These are phyloP conservation scores for Centaurea solstitialis DNA, from an alignment of 129 eudicot genomes.

Conservation along the genomic window DNA sequence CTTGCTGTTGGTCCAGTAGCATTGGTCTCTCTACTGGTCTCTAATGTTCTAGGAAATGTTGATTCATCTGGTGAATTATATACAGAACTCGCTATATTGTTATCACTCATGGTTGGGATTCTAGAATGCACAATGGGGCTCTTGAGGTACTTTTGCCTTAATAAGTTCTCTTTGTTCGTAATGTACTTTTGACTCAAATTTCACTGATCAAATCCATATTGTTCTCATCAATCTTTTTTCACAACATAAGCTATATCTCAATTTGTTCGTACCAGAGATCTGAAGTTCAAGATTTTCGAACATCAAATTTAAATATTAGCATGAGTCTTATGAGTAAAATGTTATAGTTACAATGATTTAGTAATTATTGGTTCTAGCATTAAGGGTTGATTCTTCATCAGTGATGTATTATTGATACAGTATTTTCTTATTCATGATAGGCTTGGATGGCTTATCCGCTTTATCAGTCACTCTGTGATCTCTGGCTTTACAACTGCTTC, in stretches of 20 bases:
- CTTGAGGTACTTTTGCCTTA: conserved; percentile 58
- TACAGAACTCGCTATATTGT: conserved; percentile 87
- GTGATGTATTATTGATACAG: not conserved
- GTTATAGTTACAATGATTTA: conserved; percentile 11
- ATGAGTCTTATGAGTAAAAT: not conserved
- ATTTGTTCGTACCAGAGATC: not conserved
- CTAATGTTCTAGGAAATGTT: conserved; percentile 70
- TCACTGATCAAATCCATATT: conserved; percentile 1
- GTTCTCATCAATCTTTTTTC: not conserved
- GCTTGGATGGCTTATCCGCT: conserved; percentile 97
- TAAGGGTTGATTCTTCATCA: not conserved
- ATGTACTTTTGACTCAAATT: not conserved
- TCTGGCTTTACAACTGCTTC: conserved; percentile 99
- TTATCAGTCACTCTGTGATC: conserved; percentile 98
- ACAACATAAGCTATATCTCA: not conserved
- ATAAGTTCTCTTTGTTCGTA: not conserved
- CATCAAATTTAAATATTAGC: not conserved
- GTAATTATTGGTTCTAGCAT: not conserved
- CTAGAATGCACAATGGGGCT: conserved; percentile 94
- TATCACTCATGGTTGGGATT: conserved; percentile 97
- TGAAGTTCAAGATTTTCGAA: not conserved
- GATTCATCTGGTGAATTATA: conserved; percentile 77
- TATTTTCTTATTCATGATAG: conserved; percentile 38
- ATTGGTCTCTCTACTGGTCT: conserved; percentile 81
- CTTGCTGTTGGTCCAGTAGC: conserved; percentile 99